Evolutionary conservation across 208 protist genomes (phyloP).

Genomic region (Strigomonas galati): DNA sequence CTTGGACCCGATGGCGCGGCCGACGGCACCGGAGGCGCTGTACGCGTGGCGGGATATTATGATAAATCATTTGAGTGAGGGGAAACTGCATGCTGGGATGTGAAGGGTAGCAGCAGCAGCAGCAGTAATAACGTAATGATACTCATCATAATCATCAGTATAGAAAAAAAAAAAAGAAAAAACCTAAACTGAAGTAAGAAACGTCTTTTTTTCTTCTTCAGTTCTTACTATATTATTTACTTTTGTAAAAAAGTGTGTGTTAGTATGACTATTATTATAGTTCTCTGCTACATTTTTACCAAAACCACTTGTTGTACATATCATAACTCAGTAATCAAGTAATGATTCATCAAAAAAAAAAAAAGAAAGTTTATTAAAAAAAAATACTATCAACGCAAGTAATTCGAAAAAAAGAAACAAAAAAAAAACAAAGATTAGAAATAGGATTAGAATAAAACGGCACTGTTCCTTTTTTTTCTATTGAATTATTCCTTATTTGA

Average conservation of each 20-base stretch:
- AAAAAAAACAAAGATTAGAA: constrained; percentile 6
- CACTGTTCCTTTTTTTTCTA: constrained; percentile 13
- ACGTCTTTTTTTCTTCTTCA: background rate
- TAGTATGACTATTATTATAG: too few relatives aligned
- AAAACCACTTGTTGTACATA: too few relatives aligned
- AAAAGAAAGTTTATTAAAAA: background rate
- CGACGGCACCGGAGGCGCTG: constrained; percentile 54
- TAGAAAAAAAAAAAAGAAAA: too few relatives aligned
- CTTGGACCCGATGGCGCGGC: constrained; percentile 59
- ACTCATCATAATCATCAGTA: too few relatives aligned
- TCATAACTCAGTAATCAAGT: too few relatives aligned
- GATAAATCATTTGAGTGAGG: background rate
- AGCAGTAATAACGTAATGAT: too few relatives aligned
- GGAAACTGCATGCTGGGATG: too few relatives aligned
- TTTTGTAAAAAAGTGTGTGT: background rate
- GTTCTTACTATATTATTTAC: background rate
- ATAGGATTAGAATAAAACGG: too few relatives aligned
- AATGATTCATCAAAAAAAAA: background rate
- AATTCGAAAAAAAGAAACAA: background rate
- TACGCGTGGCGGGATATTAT: constrained; percentile 49
- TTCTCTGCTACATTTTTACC: too few relatives aligned
- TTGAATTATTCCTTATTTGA: constrained; percentile 10
- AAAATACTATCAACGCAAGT: background rate
- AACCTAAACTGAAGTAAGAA: too few relatives aligned
- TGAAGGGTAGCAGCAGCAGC: too few relatives aligned